These are phyloP conservation scores for Annulohypoxylon maeteangense DNA, from an alignment of 495 filamentous ascomycete species.

Conservation along the genomic window DNA sequence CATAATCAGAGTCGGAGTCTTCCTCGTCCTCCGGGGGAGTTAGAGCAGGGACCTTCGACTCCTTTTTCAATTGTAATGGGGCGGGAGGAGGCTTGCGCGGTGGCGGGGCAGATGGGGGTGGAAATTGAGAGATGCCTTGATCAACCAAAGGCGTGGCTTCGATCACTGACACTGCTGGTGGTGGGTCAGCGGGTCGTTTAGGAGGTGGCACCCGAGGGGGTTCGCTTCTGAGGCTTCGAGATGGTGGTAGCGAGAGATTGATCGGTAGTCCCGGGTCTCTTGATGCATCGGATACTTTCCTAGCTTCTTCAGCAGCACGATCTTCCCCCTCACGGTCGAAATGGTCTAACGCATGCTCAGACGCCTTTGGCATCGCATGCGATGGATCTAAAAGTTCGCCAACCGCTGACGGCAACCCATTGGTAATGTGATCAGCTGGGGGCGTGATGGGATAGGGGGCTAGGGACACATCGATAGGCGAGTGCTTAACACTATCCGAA, in stretches of 20 bases:
- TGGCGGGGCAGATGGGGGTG: slow-evolving; percentile 62
- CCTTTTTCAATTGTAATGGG: slow-evolving; percentile 76
- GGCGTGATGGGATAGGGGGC: slow-evolving; percentile 69
- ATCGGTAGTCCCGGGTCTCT: slow-evolving; percentile 54
- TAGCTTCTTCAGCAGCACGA: slow-evolving; percentile 54
- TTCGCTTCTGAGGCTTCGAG: slow-evolving; percentile 58
- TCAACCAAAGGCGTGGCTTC: slow-evolving; percentile 61
- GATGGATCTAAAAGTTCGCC: slow-evolving; percentile 59
- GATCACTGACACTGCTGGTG: slow-evolving; percentile 56
- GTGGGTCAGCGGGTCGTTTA: slow-evolving; percentile 54
- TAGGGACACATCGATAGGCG: slow-evolving; percentile 63
- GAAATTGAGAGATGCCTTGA: slow-evolving; percentile 58
- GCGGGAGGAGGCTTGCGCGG: slow-evolving; percentile 85
- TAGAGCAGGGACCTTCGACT: slow-evolving; percentile 56
- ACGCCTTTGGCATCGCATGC: slow-evolving; percentile 64
- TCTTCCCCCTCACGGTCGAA: slow-evolving; percentile 64
- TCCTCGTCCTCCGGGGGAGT: slow-evolving; percentile 61
- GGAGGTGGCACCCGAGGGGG: slow-evolving; percentile 58
- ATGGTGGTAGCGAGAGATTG: slow-evolving; percentile 58
- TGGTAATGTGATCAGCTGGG: slow-evolving; percentile 53
- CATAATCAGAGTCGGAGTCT: slow-evolving; percentile 84
- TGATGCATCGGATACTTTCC: slow-evolving; percentile 52
- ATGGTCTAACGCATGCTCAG: slow-evolving; percentile 62
- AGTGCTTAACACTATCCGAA: slow-evolving; percentile 56
- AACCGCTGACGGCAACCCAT: slow-evolving; percentile 48